Base-by-base conservation (phyloP, 2,329 filamentous ascomycete genomes). In the Aspergillus transmontanensis region DNA sequence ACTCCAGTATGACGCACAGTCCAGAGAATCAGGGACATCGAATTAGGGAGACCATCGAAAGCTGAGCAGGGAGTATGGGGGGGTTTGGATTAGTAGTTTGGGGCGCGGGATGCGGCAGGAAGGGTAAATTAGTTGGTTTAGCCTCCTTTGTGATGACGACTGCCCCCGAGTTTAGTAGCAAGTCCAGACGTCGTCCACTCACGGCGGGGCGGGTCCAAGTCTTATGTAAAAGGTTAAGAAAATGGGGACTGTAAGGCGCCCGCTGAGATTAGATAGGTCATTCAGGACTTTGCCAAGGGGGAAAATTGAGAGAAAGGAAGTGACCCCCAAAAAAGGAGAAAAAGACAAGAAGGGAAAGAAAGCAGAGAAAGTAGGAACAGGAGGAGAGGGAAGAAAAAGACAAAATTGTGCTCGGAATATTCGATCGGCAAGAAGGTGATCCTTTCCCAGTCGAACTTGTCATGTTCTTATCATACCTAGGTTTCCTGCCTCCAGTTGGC, bases 141-240 rank as follows among this genome's bases (percentile, higher is more conserved):
- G 57, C 55, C 60, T 63, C 62, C 57, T 66, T 41, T 56, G 53
- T 62, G 66, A 68, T 62, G 62, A 65, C 62, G 66, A 66, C 66
- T 65, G 64, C 41, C 65, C 36, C 43, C 12, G 53, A 54, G 30
- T 57, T 41, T 63, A 34, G 45, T 11, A 54, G 32, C 32, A n/a
- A 55, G 51, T 39, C 51, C 30, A 36, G 30, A 55, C 51, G 51
- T 39, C 30, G 51, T 55, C 51, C 51, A 55, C 51, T 55, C 51
- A 55, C 51, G 34, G 51, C 4, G 32, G 51, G 51, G 51, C 30
- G 51, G 34, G 51, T 55, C 51, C 51, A 30, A 7, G 32, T 55
- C 34, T 58, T 32, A 46, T 58, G 56, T 55, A 39, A 55, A 55
- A 39, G 6, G 32, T 14, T 9, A 55, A n/a, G 34, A 39, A 39